Percentiles rank a stretch among this genome's conserved stretches.
Evolutionary conservation across 169 alveolate species (phyloP).

Genomic region (Toxoplasma gondii): DNA sequence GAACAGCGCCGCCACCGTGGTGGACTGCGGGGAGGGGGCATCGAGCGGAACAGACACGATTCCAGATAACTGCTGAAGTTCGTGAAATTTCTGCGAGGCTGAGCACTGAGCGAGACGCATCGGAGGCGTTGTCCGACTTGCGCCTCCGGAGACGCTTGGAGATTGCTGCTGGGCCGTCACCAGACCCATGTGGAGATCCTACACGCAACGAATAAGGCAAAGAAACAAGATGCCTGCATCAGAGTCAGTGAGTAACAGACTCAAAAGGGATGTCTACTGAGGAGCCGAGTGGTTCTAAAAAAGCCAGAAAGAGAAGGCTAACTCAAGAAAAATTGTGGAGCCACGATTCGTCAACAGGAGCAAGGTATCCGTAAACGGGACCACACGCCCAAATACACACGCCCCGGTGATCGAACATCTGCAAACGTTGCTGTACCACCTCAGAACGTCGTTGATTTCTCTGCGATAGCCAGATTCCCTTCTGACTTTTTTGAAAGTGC

Average conservation of each 20-base stretch:
- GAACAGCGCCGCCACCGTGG: slow-evolving; percentile 6
- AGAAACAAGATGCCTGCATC: background rate
- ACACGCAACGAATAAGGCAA: background rate
- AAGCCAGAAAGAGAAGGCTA: no score
- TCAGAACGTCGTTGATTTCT: no score
- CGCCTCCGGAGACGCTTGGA: background rate
- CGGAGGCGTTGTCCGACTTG: background rate
- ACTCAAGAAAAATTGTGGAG: no score
- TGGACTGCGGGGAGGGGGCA: background rate
- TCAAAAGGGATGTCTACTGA: no score
- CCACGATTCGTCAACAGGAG: no score
- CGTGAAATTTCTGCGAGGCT: background rate
- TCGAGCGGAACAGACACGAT: background rate
- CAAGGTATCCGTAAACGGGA: no score
- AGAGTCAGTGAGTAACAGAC: background rate
- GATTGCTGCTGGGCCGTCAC: slow-evolving; percentile 43
- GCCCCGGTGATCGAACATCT: no score
- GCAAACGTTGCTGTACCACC: no score
- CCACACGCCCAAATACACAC: no score
- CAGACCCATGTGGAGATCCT: slow-evolving; percentile 38
- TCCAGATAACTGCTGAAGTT: slow-evolving; percentile 5
- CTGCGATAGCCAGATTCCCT: no score
- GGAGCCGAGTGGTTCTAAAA: no score
- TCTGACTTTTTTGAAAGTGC: no score
- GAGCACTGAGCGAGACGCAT: background rate